phyloP scores from a whole-genome alignment of 805 yeast species.

The Wickerhamomyces bisporus region DNA sequence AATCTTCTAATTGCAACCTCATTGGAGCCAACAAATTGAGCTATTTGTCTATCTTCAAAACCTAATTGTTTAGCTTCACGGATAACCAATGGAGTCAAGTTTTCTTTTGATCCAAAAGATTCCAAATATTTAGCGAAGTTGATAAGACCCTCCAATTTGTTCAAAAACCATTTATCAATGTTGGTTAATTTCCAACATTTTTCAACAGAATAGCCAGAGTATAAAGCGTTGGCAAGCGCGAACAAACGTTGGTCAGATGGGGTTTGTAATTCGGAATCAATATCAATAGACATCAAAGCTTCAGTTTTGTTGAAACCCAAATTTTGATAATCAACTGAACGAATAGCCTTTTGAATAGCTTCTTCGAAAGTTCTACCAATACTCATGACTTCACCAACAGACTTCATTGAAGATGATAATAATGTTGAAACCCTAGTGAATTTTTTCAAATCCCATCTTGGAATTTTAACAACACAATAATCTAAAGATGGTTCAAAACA shows the following conservation, averaged over 20 bases:
- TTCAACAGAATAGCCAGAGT: slow-evolving; percentile 85
- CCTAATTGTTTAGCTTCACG: slow-evolving; percentile 94
- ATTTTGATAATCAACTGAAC: slow-evolving; percentile 94
- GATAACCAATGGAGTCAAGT: slow-evolving; percentile 57
- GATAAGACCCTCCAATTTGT: slow-evolving; percentile 75
- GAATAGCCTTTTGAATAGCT: slow-evolving; percentile 94
- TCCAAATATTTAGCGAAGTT: slow-evolving; percentile 60
- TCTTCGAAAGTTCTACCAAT: slow-evolving; percentile 97
- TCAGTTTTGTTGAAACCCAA: slow-evolving; percentile 75
- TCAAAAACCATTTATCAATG: slow-evolving; percentile 95
- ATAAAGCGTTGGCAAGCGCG: slow-evolving; percentile 92
- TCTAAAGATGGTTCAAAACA: slow-evolving; percentile 97
- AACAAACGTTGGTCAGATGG: slow-evolving; percentile 97
- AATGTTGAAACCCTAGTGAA: slow-evolving; percentile 87
- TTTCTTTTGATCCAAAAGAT: slow-evolving; percentile 46
- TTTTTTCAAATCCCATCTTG: slow-evolving; percentile 97
- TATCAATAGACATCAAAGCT: slow-evolving; percentile 86
- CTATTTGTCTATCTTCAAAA: slow-evolving; percentile 94
- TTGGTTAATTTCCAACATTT: slow-evolving; percentile 86
- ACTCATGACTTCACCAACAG: slow-evolving; percentile 98
- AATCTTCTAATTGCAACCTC: slow-evolving; percentile 89
- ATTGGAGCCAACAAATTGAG: slow-evolving; percentile 79
- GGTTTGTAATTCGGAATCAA: slow-evolving; percentile 88
- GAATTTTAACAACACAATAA: slow-evolving; percentile 95
- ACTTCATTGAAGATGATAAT: slow-evolving; percentile 92